phyloP scores from a whole-genome alignment of 2,329 filamentous ascomycete genomes.

The Trichoderma sp. region DNA sequence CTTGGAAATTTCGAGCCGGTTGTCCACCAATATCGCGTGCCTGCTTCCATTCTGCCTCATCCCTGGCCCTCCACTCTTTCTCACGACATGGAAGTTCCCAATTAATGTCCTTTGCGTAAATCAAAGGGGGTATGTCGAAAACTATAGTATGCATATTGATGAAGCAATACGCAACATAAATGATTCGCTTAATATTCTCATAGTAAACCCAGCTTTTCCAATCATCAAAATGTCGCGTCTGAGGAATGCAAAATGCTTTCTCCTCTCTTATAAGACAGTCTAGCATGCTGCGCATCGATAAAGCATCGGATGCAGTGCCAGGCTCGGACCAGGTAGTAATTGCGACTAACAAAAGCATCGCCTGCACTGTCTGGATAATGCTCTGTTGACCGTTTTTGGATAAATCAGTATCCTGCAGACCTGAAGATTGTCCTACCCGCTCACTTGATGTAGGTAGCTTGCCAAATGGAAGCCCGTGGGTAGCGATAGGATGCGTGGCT shows the following conservation, averaged over 20 bases:
- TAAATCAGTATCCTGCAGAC: background rate
- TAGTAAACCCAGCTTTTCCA: background rate
- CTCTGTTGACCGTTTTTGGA: background rate
- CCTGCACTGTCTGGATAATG: background rate
- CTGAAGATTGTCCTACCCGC: background rate
- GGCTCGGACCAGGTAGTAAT: background rate
- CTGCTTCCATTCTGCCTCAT: background rate
- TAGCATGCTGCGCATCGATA: background rate
- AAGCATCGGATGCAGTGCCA: background rate
- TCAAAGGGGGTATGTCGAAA: background rate
- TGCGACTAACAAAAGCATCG: background rate
- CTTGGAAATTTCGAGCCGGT: background rate
- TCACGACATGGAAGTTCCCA: background rate
- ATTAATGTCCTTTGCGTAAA: background rate
- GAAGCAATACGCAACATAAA: background rate
- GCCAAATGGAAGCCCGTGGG: background rate
- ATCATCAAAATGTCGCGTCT: too few species aligned
- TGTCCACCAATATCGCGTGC: background rate
- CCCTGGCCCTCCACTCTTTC: background rate
- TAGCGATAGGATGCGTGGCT: background rate
- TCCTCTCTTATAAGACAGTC: background rate
- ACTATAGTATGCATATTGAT: slow-evolving; percentile 1
- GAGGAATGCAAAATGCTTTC: background rate
- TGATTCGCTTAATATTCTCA: background rate
- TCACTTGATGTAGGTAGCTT: background rate